Percentiles rank a stretch among this genome's conserved stretches.
phyloP scores from a whole-genome alignment of 768 basidiomycete genomes.

The Auricularia heimuer region DNA sequence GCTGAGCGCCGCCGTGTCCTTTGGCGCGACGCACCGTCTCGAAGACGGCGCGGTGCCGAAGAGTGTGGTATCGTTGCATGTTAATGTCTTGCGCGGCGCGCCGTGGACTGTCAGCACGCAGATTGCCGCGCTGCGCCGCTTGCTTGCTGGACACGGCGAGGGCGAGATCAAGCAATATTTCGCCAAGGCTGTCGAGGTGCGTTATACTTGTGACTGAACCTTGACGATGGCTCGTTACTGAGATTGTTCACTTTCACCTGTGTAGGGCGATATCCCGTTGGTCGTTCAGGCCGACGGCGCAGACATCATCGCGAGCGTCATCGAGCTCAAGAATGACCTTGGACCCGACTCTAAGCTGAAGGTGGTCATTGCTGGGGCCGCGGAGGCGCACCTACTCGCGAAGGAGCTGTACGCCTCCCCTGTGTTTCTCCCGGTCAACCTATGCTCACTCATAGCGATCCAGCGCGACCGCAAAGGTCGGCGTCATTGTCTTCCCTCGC shows the following conservation, averaged over 20 bases:
- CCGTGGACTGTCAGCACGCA: slow-evolving; percentile 55
- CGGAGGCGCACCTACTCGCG: slow-evolving; percentile 66
- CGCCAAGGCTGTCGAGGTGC: slow-evolving; percentile 32
- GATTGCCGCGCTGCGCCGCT: slow-evolving; percentile 45
- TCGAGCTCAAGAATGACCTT: slow-evolving; percentile 33
- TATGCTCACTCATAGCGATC: background rate
- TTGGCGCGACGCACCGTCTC: slow-evolving; percentile 49
- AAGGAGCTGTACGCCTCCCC: slow-evolving; percentile 36
- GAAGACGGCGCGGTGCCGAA: slow-evolving; percentile 51
- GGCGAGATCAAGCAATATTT: slow-evolving; percentile 22
- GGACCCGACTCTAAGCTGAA: slow-evolving; percentile 34
- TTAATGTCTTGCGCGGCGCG: slow-evolving; percentile 36
- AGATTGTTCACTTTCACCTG: background rate
- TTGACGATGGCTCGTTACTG: background rate
- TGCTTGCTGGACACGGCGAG: slow-evolving; percentile 22
- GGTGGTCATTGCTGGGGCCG: slow-evolving; percentile 45
- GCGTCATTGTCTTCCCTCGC: slow-evolving; percentile 58
- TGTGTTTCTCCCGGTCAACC: background rate
- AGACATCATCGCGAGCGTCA: slow-evolving; percentile 31
- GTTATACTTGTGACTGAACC: background rate
- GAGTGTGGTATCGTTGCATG: slow-evolving; percentile 49
- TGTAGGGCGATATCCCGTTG: slow-evolving; percentile 25
- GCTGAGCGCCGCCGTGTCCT: slow-evolving; percentile 52
- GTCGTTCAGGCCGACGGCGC: slow-evolving; percentile 31
- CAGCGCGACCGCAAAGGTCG: slow-evolving; percentile 47